Percentiles rank a stretch among this genome's conserved stretches.
phyloP scores from a whole-genome alignment of 2,329 filamentous ascomycete species.

The Alternaria metachromatica region DNA sequence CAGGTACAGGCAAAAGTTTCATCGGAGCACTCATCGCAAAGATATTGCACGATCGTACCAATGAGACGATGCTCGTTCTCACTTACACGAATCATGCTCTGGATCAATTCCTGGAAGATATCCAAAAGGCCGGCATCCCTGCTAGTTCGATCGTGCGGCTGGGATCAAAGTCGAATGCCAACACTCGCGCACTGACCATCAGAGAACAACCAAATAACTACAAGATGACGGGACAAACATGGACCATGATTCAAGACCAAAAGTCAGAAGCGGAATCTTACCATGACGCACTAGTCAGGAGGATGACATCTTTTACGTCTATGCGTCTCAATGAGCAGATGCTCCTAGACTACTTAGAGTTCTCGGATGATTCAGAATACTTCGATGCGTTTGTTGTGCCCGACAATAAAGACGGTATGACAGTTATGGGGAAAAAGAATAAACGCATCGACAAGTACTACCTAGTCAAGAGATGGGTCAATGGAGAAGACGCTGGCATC shows the following conservation, averaged over 20 bases:
- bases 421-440: conserved; percentile 54
- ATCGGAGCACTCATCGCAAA: conserved; percentile 68
- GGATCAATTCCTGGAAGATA: conserved; percentile 64
- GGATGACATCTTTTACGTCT: conserved; percentile 16
- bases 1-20: conserved; percentile 80
- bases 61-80: conserved; percentile 65
- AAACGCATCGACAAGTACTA: conserved; percentile 56
- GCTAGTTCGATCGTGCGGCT: conserved; percentile 63
- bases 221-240: conserved; percentile 43
- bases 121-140: conserved; percentile 65
- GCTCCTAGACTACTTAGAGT: conserved; percentile 59
- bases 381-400: conserved; percentile 65
- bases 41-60: conserved; percentile 58
- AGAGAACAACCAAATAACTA: conserved; percentile 49
- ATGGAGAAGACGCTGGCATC: conserved; percentile 55
- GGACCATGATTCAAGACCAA: conserved; percentile 52
- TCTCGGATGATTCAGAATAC: conserved; percentile 60
- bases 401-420: conserved; percentile 54
- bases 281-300: conserved; percentile 24
- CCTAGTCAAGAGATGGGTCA: conserved; percentile 62
- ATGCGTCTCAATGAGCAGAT: conserved; percentile 15
- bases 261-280: conserved; percentile 48
- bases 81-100: conserved; percentile 68
- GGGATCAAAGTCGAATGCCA: conserved; percentile 63
- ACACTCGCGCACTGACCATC: conserved; percentile 59